Evolutionary conservation across 768 basidiomycete genomes (phyloP).

Genomic region (Mycena venus): DNA sequence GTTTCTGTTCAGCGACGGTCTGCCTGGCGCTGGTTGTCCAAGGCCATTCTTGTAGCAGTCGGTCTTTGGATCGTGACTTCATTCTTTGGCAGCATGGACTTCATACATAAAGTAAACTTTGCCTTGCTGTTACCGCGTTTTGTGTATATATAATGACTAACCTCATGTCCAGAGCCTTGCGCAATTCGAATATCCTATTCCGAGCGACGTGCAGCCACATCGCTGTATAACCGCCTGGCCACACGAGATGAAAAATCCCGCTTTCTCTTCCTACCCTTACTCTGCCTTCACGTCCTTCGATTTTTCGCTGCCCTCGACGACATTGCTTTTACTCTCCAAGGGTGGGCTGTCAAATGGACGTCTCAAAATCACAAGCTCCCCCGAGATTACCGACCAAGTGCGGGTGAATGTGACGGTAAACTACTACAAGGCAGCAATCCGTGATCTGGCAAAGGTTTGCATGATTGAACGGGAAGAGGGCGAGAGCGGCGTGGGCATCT

Average conservation of each 20-base stretch:
- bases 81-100: slow-evolving; percentile 19
- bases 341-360: slow-evolving; percentile 42
- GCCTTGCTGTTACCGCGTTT: not conserved
- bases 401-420: slow-evolving; percentile 43
- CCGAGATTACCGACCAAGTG: slow-evolving; percentile 37
- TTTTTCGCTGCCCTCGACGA: slow-evolving; percentile 40
- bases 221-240: slow-evolving; percentile 24
- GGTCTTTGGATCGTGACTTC: slow-evolving; percentile 26
- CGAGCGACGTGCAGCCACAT: not conserved
- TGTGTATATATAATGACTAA: slow-evolving; percentile 3
- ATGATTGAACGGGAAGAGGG: slow-evolving; percentile 39
- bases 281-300: slow-evolving; percentile 29
- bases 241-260: not conserved
- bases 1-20: slow-evolving; percentile 1
- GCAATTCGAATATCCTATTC: slow-evolving; percentile 22
- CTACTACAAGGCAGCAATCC: slow-evolving; percentile 34
- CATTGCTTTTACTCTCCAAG: slow-evolving; percentile 46
- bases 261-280: slow-evolving; percentile 27
- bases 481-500: slow-evolving; percentile 51
- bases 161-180: not conserved
- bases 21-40: slow-evolving; percentile 22
- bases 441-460: slow-evolving; percentile 48
- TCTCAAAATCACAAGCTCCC: slow-evolving; percentile 42
- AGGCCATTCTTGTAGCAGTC: slow-evolving; percentile 20
- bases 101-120: slow-evolving; percentile 11